These are phyloP conservation scores for Cladosporium sp. DNA, from an alignment of 2,329 filamentous ascomycete genomes.

Conservation along the genomic window DNA sequence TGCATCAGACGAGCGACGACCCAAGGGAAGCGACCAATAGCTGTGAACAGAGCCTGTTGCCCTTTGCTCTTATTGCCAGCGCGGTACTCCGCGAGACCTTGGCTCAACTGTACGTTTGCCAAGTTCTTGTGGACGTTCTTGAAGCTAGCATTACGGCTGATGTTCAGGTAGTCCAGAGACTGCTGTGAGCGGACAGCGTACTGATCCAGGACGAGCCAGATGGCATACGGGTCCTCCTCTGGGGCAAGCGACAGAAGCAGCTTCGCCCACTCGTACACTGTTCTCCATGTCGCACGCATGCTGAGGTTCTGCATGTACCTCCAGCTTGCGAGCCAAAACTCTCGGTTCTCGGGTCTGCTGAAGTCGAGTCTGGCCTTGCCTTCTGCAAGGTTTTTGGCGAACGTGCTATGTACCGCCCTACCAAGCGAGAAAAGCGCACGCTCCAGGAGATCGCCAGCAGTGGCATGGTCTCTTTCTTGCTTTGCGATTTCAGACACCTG, in stretches of 20 bases:
- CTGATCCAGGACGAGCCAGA: constrained; percentile 76
- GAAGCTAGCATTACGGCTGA: constrained; percentile 54
- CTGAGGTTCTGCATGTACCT: constrained; percentile 82
- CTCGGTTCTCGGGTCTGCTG: constrained; percentile 76
- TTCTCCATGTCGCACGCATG: constrained; percentile 89
- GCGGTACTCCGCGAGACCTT: constrained; percentile 72
- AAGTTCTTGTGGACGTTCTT: constrained; percentile 50
- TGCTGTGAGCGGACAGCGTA: constrained; percentile 79
- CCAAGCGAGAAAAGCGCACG: constrained; percentile 90
- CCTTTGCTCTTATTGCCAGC: constrained; percentile 63
- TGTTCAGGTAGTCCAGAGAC: constrained; percentile 68
- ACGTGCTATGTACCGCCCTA: constrained; percentile 79
- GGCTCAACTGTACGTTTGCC: constrained; percentile 70
- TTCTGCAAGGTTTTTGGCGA: constrained; percentile 68
- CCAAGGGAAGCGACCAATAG: constrained; percentile 77
- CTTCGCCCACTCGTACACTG: constrained; percentile 91
- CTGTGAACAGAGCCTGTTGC: constrained; percentile 58
- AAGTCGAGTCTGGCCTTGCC: constrained; percentile 83
- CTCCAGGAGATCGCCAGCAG: constrained; percentile 83
- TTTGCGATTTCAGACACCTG: constrained; percentile 91
- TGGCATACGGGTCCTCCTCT: constrained; percentile 72
- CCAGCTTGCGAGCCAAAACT: constrained; percentile 87
- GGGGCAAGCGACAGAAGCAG: constrained; percentile 72
- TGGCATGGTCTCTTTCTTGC: constrained; percentile 81
- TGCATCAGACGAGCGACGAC: constrained; percentile 76